Evolutionary conservation across 2,329 filamentous ascomycete species (phyloP), one percentile per base, ranked within the genome.

Genomic region (Ceratocystis ficicola): DNA sequence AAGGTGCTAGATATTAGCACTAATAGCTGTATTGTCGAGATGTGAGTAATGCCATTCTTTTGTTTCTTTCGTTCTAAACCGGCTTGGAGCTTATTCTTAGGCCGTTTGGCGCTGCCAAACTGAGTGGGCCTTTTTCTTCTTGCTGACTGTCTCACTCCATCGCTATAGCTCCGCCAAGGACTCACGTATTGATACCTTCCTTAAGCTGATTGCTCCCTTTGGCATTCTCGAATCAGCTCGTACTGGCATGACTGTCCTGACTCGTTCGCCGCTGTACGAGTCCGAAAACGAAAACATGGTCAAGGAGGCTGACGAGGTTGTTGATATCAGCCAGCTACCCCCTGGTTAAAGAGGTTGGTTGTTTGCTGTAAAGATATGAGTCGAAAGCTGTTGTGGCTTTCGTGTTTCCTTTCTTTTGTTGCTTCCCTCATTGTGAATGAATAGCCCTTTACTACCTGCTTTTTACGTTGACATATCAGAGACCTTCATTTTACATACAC

Each of bases 1-100:
- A 99, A 99, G 79, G 89, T 99, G 30, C 77, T 99, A 72, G 94
- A 99, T 76, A 97, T 99, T 72, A 96, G 91, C 80, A 96, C 90
- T 64, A 96, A 90, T 77, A 97, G 95, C 79, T 97, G 94, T 78
- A 97, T 97, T 75, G 92, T 99, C 68, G 94, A 99, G 77, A 77
- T 99, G 89, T 93, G 83, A 83, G 88, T 83, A 41, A 32, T 32
- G 8, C 2, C 28, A 15, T 15, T 59, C 25, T 48, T 3, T 48
- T 20, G 17, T 22, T 48, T 48, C 46, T 48, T 22, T 48, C 20
- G 5, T 2, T n/a, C 48, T 28, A 15, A 41, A 15, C 12, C 3
- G 36, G n/a, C 5, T 20, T 25, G 10, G 22, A 22, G 48, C 48
- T 25, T 20, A n/a, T 25, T 10, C 6, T 0, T 52, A 10, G 6